phyloP scores from a whole-genome alignment of 306 rosid species.

The Cotoneaster glaucophyllus region DNA sequence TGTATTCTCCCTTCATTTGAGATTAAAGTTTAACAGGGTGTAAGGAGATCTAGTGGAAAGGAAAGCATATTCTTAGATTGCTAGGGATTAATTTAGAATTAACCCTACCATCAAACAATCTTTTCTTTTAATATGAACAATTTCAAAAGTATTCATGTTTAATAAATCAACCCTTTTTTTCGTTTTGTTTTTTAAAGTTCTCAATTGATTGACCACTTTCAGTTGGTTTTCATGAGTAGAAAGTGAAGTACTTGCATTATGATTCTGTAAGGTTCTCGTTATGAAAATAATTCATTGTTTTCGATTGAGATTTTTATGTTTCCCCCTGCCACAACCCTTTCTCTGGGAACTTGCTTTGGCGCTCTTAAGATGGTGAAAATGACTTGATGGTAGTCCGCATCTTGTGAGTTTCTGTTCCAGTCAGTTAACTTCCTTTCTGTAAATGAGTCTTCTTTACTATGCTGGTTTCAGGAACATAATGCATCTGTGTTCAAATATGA shows the following conservation, averaged over 20 bases:
- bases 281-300: neutral
- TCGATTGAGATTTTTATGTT: neutral
- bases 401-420: neutral
- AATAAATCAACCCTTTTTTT: neutral
- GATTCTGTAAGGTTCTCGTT: neutral
- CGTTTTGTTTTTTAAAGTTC: neutral
- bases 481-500: neutral
- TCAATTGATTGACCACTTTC: neutral
- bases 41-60: neutral
- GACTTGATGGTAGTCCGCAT: neutral
- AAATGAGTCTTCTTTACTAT: neutral
- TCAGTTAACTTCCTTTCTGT: neutral
- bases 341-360: neutral
- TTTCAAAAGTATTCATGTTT: neutral
- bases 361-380: neutral
- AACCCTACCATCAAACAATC: neutral
- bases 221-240: neutral
- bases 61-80: neutral
- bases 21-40: no score
- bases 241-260: neutral
- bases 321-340: neutral
- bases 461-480: neutral
- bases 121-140: neutral
- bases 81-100: neutral
- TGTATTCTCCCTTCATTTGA: no score